Evolutionary conservation across 495 filamentous ascomycete genomes (phyloP).

Genomic region (Neurospora tetrasperma): DNA sequence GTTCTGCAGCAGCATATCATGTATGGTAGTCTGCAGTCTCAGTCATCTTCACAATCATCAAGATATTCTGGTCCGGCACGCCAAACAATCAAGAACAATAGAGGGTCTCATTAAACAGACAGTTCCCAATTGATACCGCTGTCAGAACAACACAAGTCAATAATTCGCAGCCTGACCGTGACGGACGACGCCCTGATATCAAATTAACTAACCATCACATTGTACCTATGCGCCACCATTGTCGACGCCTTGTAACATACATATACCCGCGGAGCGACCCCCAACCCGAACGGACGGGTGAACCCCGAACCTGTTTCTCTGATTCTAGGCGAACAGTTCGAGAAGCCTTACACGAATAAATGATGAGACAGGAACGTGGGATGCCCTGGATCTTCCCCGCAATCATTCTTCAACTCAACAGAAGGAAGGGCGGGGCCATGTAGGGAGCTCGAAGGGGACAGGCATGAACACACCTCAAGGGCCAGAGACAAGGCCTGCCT

Average conservation of each 20-base stretch:
- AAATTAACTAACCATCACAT: neutral
- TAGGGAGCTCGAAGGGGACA: neutral
- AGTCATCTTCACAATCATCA: too few relatives aligned
- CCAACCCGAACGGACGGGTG: neutral
- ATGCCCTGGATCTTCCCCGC: neutral
- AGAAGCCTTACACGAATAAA: neutral
- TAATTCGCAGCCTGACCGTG: neutral
- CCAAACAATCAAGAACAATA: too few relatives aligned
- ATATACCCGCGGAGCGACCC: neutral
- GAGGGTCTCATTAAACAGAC: too few relatives aligned
- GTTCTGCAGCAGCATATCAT: too few relatives aligned
- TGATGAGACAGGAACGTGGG: neutral
- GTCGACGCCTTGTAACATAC: neutral
- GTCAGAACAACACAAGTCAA: neutral
- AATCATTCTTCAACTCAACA: neutral
- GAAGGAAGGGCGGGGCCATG: neutral
- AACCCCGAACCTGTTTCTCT: neutral
- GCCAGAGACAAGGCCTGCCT: neutral
- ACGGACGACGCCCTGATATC: neutral
- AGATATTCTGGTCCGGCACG: too few relatives aligned
- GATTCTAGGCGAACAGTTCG: neutral
- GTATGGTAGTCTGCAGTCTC: too few relatives aligned
- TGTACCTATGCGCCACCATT: neutral
- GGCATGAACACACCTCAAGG: neutral
- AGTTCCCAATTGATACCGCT: too few relatives aligned